phyloP scores from a whole-genome alignment of 768 basidiomycete genomes.

The Termitomyces sp. region DNA sequence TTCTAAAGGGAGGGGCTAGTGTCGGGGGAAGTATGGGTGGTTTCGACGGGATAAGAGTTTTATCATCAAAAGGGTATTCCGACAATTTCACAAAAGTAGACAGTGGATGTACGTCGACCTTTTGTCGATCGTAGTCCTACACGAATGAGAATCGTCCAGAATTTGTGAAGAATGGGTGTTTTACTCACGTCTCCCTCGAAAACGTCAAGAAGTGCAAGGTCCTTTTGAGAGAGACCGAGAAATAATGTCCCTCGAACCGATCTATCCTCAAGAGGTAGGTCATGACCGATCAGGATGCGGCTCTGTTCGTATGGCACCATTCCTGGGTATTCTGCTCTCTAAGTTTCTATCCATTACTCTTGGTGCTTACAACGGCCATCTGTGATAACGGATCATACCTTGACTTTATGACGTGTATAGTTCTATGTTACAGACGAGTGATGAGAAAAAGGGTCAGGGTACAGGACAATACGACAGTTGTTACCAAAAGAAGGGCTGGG shows the following conservation, averaged over 20 bases:
- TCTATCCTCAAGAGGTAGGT: conserved; percentile 57
- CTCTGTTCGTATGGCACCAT: conserved; percentile 61
- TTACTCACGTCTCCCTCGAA: conserved; percentile 78
- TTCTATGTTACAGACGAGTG: conserved; percentile 38
- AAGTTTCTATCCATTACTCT: not conserved
- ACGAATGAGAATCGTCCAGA: not conserved
- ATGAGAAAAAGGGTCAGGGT: not conserved
- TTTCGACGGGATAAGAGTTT: conserved; percentile 37
- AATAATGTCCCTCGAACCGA: conserved; percentile 81
- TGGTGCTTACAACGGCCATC: not conserved
- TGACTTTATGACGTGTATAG: conserved; percentile 79
- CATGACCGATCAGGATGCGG: conserved; percentile 40
- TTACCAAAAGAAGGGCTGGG: conserved; percentile 72
- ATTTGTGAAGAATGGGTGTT: not conserved
- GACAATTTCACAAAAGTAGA: conserved; percentile 34
- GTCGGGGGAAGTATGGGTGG: conserved; percentile 39
- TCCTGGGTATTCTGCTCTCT: conserved; percentile 82
- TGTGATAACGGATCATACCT: conserved; percentile 35
- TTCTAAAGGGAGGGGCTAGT: conserved; percentile 35
- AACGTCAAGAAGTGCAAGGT: conserved; percentile 66
- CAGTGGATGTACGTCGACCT: conserved; percentile 57
- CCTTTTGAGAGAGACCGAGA: conserved; percentile 58
- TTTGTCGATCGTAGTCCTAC: conserved; percentile 70
- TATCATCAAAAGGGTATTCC: conserved; percentile 27
- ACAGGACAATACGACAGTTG: conserved; percentile 18